Evolutionary conservation across 1,139 yeast species (phyloP).

Genomic region (Tardiomyces blankii): DNA sequence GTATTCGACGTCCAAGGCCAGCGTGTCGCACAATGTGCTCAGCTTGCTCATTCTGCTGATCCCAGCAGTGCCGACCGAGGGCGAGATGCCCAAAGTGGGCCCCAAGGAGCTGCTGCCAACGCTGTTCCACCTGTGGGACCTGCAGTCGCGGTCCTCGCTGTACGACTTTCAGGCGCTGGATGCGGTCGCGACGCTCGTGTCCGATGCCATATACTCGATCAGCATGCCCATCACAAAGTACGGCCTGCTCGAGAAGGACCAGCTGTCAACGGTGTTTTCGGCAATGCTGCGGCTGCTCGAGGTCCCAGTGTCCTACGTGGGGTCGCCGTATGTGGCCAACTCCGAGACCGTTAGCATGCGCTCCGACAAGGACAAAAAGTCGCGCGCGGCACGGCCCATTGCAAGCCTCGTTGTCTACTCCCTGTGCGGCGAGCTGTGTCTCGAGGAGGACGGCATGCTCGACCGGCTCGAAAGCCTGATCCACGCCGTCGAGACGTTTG

Average conservation of each 20-base stretch:
- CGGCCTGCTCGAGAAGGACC: constrained; percentile 57
- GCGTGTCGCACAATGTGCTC: constrained; percentile 46
- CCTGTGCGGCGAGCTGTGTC: constrained; percentile 34
- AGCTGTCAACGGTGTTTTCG: constrained; percentile 47
- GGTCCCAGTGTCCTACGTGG: constrained; percentile 28
- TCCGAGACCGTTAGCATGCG: constrained; percentile 15
- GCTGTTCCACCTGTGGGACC: constrained; percentile 65
- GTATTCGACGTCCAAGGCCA: constrained; percentile 49
- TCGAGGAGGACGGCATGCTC: constrained; percentile 38
- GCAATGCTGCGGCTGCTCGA: constrained; percentile 28
- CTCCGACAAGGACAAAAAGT: constrained; percentile 17
- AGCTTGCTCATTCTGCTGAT: constrained; percentile 18
- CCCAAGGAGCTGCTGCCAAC: constrained; percentile 33
- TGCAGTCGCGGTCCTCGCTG: constrained; percentile 43
- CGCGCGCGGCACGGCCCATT: constrained; percentile 23
- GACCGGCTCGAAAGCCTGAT: constrained; percentile 43
- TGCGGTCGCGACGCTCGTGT: constrained; percentile 52
- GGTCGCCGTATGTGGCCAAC: constrained; percentile 23
- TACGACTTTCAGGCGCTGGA: constrained; percentile 61
- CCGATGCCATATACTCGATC: constrained; percentile 28
- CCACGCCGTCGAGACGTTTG: constrained; percentile 70
- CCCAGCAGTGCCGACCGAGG: constrained; percentile 17
- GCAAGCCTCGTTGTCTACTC: constrained; percentile 59
- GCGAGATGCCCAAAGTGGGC: not conserved
- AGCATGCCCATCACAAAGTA: constrained; percentile 29